These are phyloP conservation scores for Stemphylium lycopersici DNA, from an alignment of 2,329 filamentous ascomycete species.

Conservation along the genomic window DNA sequence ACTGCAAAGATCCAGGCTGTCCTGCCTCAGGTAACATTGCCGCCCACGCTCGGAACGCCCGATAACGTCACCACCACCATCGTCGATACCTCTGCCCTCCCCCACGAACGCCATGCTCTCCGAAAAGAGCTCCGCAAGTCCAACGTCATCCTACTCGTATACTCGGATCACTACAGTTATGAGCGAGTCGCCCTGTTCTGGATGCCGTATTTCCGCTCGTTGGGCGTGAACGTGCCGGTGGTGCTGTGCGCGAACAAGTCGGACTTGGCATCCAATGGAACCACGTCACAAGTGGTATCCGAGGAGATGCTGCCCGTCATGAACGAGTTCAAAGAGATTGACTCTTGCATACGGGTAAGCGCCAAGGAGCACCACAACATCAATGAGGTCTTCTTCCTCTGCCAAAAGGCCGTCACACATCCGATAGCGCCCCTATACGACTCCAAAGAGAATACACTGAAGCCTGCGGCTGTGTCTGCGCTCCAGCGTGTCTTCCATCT, in stretches of 20 bases:
- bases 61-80: constrained; percentile 98
- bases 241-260: constrained; percentile 97
- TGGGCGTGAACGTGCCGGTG: constrained; percentile 98
- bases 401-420: constrained; percentile 96
- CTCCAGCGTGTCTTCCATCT: constrained; percentile 92
- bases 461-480: constrained; percentile 86
- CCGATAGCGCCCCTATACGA: constrained; percentile 96
- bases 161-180: constrained; percentile 99
- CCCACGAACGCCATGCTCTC: constrained; percentile 87
- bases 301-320: constrained; percentile 99
- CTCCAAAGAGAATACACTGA: constrained; percentile 85
- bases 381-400: constrained; percentile 94
- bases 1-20: constrained; percentile 94
- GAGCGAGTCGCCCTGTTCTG: constrained; percentile 96
- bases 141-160: constrained; percentile 95
- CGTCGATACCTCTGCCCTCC: constrained; percentile 94
- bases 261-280: constrained; percentile 78
- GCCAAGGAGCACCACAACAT: constrained; percentile 91
- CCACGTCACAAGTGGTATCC: constrained; percentile 83
- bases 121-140: constrained; percentile 95
- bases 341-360: constrained; percentile 95
- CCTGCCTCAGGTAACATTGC: constrained; percentile 92
- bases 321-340: constrained; percentile 98
- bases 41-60: constrained; percentile 87
- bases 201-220: constrained; percentile 96